Conservation (phyloP, 495 filamentous ascomycete genomes). For the Podospora fimiseda region DNA sequence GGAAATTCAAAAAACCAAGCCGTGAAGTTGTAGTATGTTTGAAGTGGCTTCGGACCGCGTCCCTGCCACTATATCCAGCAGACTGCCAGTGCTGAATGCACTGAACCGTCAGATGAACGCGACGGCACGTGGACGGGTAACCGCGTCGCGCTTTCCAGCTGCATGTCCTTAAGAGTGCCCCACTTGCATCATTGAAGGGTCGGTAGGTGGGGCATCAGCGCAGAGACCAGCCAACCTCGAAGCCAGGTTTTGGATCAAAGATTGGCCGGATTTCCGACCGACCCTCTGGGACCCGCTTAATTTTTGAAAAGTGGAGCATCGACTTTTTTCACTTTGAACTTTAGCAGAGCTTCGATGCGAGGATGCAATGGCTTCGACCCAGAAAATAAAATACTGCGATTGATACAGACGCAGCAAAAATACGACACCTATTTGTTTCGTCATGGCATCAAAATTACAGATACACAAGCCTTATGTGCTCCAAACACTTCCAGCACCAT, state of each 20-base stretch:
- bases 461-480: constrained; percentile 56
- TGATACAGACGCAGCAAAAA: constrained; percentile 2
- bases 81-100: too few species aligned
- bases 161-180: neutral
- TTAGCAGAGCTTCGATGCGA: constrained; percentile 4
- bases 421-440: constrained; percentile 1
- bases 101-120: neutral
- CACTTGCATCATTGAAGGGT: constrained; percentile 15
- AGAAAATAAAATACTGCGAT: constrained; percentile 1
- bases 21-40: neutral
- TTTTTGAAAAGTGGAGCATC: constrained; percentile 16
- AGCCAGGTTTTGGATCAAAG: constrained; percentile 17
- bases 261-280: constrained; percentile 15
- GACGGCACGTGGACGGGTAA: neutral
- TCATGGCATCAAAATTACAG: constrained; percentile 49
- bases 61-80: constrained; percentile 1
- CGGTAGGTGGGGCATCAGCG: constrained; percentile 2
- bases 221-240: constrained; percentile 3
- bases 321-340: constrained; percentile 23
- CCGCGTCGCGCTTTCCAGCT: constrained; percentile 6
- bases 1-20: neutral
- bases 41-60: neutral
- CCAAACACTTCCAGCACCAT: constrained; percentile 58
- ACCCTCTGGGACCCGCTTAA: constrained; percentile 13
- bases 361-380: constrained; percentile 12